phyloP scores from a whole-genome alignment of 2,329 filamentous ascomycete species.

The Penicillium sp. region DNA sequence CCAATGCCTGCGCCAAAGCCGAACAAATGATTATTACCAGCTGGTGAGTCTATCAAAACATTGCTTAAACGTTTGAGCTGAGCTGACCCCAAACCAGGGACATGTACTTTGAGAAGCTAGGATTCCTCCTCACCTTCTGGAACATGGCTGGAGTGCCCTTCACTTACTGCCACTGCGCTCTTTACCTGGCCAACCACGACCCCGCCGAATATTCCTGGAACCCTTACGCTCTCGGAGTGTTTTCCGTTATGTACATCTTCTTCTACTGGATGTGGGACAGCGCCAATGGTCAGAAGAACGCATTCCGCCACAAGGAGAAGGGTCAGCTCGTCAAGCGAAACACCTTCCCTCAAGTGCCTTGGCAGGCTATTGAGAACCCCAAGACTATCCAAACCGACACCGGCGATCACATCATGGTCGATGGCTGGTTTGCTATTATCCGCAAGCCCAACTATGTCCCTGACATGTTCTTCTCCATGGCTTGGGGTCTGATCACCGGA shows the following conservation, averaged over 20 bases:
- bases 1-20: constrained; percentile 85
- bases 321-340: constrained; percentile 67
- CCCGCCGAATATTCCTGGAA: constrained; percentile 75
- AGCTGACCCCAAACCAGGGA: constrained; percentile 46
- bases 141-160: constrained; percentile 88
- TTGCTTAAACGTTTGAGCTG: too few relatives aligned
- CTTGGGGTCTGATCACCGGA: constrained; percentile 75
- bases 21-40: constrained; percentile 86
- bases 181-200: constrained; percentile 80
- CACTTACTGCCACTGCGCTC: constrained; percentile 86
- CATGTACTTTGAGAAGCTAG: constrained; percentile 95
- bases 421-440: constrained; percentile 79
- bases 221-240: constrained; percentile 57
- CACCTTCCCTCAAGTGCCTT: constrained; percentile 83
- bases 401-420: constrained; percentile 73
- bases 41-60: constrained; percentile 49
- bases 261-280: constrained; percentile 92
- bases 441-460: constrained; percentile 79
- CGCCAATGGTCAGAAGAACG: constrained; percentile 87
- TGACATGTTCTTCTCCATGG: constrained; percentile 72
- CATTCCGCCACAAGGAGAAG: constrained; percentile 75
- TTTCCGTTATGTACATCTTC: constrained; percentile 70
- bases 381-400: constrained; percentile 69
- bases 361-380: constrained; percentile 77
- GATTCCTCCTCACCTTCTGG: constrained; percentile 98